These are phyloP conservation scores for Beauveria medogensis DNA, from an alignment of 2,329 filamentous ascomycete genomes.

Conservation along the genomic window DNA sequence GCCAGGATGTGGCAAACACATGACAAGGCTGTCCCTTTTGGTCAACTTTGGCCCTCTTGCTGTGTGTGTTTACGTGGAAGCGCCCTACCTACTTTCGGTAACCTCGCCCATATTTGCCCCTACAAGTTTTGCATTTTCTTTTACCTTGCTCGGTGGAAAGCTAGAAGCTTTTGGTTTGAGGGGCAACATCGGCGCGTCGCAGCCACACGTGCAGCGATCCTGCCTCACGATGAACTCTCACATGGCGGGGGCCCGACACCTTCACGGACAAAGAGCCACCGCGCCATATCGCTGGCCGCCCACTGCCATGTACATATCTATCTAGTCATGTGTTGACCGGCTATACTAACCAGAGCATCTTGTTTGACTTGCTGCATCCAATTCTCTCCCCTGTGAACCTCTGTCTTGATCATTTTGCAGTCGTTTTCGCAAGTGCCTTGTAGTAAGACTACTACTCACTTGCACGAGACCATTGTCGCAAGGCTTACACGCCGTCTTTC, in stretches of 20 bases:
- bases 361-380: not conserved
- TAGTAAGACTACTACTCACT: not conserved
- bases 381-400: not conserved
- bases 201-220: constrained; percentile 8
- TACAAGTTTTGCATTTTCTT: not conserved
- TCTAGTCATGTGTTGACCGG: not conserved
- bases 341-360: not conserved
- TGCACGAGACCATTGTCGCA: not conserved
- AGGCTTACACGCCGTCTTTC: not conserved
- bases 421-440: not conserved
- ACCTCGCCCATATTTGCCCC: not conserved
- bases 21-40: not conserved
- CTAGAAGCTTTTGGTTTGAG: not conserved
- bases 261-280: not conserved
- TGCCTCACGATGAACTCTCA: not conserved
- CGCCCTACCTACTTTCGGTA: not conserved
- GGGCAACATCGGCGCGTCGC: not conserved
- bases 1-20: not conserved
- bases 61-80: not conserved
- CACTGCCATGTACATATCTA: not conserved
- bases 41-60: not conserved
- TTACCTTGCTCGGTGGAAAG: not conserved
- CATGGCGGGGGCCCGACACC: not conserved
- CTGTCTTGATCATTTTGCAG: not conserved
- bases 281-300: not conserved